Evolutionary conservation across 75 land plant species (phyloP).

Genomic region (Pinus tabuliformis): DNA sequence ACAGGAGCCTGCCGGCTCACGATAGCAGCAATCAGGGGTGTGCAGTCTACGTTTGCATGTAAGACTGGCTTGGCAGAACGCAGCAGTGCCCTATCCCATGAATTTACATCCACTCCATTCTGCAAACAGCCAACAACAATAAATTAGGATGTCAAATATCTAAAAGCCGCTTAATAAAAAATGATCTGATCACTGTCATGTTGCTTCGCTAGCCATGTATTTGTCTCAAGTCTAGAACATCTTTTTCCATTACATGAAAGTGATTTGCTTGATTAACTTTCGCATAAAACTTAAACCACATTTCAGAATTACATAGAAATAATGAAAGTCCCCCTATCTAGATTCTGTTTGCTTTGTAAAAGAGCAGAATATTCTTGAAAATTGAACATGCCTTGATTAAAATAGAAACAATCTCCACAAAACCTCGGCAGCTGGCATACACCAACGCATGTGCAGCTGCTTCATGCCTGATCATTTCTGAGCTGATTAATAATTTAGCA

Average conservation of each 20-base stretch:
- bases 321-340: neutral
- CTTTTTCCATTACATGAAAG: neutral
- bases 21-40: constrained; percentile 50
- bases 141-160: constrained; percentile 3
- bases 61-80: constrained; percentile 50
- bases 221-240: neutral
- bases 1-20: constrained; percentile 43
- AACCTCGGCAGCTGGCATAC: constrained; percentile 52
- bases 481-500: constrained; percentile 38
- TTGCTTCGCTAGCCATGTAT: neutral
- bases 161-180: neutral
- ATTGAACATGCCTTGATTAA: constrained; percentile 35
- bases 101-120: constrained; percentile 61
- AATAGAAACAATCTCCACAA: constrained; percentile 39
- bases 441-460: constrained; percentile 42
- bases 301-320: neutral
- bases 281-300: neutral
- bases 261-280: neutral
- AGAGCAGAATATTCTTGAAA: neutral
- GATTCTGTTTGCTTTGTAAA: neutral
- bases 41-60: constrained; percentile 58
- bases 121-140: constrained; percentile 16
- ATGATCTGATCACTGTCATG: neutral
- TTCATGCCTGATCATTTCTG: constrained; percentile 46
- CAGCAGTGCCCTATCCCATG: constrained; percentile 40